A percentile compares a stretch with the other conserved stretches of the same genome.
phyloP scores from a whole-genome alignment of 1,139 yeast species.

The Pichia norvegensis region DNA sequence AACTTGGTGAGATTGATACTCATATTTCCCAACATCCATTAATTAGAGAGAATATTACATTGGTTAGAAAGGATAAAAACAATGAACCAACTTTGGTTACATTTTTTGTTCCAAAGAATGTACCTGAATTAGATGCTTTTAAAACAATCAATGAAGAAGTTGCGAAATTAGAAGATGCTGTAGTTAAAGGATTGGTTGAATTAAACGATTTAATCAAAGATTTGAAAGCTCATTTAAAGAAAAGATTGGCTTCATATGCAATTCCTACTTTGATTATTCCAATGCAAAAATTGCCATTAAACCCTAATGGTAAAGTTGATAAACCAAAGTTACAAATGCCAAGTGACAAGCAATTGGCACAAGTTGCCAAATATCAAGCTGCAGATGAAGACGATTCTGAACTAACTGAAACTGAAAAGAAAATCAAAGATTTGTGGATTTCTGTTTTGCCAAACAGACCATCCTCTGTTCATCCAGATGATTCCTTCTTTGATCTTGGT shows the following conservation, averaged over 20 bases:
- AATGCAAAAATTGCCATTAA: conserved; percentile 74
- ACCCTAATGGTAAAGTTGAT: conserved; percentile 97
- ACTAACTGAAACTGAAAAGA: conserved; percentile 57
- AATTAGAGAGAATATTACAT: conserved; percentile 85
- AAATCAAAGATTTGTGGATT: conserved; percentile 77
- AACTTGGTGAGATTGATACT: conserved; percentile 96
- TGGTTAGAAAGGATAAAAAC: conserved; percentile 88
- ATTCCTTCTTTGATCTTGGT: conserved; percentile 93
- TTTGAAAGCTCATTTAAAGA: conserved; percentile 72
- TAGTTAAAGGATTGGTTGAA: conserved; percentile 70
- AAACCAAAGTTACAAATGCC: conserved; percentile 97
- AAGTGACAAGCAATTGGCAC: conserved; percentile 71
- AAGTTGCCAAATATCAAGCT: conserved; percentile 47
- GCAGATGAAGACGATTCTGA: conserved; percentile 40
- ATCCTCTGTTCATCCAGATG: conserved; percentile 63
- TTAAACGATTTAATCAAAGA: conserved; percentile 74
- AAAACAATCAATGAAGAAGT: conserved; percentile 36
- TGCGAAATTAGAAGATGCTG: conserved; percentile 49
- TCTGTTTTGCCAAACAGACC: conserved; percentile 81
- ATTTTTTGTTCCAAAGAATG: conserved; percentile 78
- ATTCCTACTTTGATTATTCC: conserved; percentile 91
- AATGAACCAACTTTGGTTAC: conserved; percentile 89
- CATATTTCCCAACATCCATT: conserved; percentile 87
- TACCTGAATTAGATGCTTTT: conserved; percentile 48
- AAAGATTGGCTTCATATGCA: conserved; percentile 86